These are phyloP conservation scores for Rhizopogon sp. DNA, from an alignment of 768 basidiomycete genomes.

Conservation along the genomic window DNA sequence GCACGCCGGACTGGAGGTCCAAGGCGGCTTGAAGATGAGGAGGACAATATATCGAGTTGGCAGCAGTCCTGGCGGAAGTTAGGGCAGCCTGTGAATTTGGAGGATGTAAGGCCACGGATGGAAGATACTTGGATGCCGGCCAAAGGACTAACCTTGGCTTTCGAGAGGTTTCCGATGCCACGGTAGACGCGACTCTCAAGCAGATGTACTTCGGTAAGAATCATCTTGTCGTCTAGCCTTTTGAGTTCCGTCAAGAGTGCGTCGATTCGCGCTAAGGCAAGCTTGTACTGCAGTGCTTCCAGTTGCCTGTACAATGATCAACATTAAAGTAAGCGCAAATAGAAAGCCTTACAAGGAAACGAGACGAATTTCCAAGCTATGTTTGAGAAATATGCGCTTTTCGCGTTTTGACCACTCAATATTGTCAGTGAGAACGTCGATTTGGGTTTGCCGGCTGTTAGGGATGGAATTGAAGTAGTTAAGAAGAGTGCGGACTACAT, in stretches of 20 bases:
- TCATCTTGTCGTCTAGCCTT: conserved; percentile 94
- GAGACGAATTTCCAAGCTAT: conserved; percentile 86
- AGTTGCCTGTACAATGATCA: conserved; percentile 48
- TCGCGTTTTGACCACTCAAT: conserved; percentile 89
- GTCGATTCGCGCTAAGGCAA: conserved; percentile 79
- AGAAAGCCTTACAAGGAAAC: conserved; percentile 54
- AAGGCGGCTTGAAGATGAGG: conserved; percentile 57
- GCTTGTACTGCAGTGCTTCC: conserved; percentile 69
- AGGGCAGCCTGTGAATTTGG: conserved; percentile 59
- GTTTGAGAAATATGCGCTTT: conserved; percentile 94
- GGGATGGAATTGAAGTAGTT: conserved; percentile 84
- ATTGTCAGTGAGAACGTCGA: conserved; percentile 82
- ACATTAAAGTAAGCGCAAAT: not conserved
- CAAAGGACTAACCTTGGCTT: conserved; percentile 65
- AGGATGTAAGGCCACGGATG: not conserved
- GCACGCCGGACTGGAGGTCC: conserved; percentile 70
- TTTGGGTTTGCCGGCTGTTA: conserved; percentile 69
- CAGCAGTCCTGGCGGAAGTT: conserved; percentile 88
- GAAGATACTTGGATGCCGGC: not conserved
- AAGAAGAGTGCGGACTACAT: conserved; percentile 85
- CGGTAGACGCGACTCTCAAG: conserved; percentile 90
- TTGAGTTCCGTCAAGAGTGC: conserved; percentile 87
- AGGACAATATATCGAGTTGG: conserved; percentile 93
- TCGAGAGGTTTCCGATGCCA: conserved; percentile 82
- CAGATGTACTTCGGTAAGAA: conserved; percentile 93